phyloP scores from a whole-genome alignment of 805 yeast genomes.

The Yamadazyma endophytica region DNA sequence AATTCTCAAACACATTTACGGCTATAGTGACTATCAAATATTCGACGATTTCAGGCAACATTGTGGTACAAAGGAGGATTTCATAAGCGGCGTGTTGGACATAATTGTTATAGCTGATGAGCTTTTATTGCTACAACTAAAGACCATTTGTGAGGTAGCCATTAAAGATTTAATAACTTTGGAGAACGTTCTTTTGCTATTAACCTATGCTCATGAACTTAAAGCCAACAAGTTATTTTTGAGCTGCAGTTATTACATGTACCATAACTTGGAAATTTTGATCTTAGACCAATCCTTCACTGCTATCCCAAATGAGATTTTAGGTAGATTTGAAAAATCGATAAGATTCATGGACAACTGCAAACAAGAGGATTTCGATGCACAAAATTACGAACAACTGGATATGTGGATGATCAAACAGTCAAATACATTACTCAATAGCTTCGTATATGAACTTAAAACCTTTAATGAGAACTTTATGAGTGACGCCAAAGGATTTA shows the following conservation, averaged over 20 bases:
- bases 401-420: conserved; percentile 18
- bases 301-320: conserved; percentile 23
- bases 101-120: conserved; percentile 61
- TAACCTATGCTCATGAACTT: conserved; percentile 50
- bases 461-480: conserved; percentile 28
- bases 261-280: conserved; percentile 58
- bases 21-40: conserved; percentile 39
- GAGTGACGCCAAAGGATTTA: conserved; percentile 29
- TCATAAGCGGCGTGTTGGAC: conserved; percentile 53
- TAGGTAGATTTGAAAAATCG: conserved; percentile 23
- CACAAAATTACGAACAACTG: conserved; percentile 12
- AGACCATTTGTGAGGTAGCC: conserved; percentile 56
- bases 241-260: conserved; percentile 65
- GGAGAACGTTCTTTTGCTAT: conserved; percentile 56
- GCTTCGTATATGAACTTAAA: conserved; percentile 17
- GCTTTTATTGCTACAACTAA: conserved; percentile 54
- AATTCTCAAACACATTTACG: conserved; percentile 55
- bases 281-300: conserved; percentile 42
- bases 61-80: conserved; percentile 29
- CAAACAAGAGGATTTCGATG: conserved; percentile 16
- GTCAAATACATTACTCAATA: conserved; percentile 14
- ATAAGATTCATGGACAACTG: conserved; percentile 25
- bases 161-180: conserved; percentile 52
- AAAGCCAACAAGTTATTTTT: conserved; percentile 53
- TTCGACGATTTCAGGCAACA: conserved; percentile 27